These are phyloP conservation scores for Amylocarpus encephaloides DNA, from an alignment of 2,329 filamentous ascomycete genomes.

Conservation along the genomic window DNA sequence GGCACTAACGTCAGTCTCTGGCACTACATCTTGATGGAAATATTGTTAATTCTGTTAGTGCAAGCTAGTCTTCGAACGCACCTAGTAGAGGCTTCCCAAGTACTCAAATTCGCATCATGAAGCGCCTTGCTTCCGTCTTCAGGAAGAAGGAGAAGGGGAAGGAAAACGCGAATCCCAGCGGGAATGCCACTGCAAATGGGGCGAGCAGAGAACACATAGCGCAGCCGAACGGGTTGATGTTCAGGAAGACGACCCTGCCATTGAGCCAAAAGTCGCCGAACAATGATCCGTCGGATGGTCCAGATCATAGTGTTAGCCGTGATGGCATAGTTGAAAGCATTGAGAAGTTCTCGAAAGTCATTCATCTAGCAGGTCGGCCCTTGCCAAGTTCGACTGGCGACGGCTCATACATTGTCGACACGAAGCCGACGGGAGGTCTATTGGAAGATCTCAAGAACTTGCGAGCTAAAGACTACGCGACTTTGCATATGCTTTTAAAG, in stretches of 20 bases:
- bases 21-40: no score
- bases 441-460: conserved; percentile 53
- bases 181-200: not conserved
- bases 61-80: not conserved
- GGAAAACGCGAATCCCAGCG: not conserved
- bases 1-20: no score
- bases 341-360: conserved; percentile 12
- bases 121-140: conserved; percentile 9
- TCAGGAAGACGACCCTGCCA: not conserved
- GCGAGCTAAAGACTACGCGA: conserved; percentile 48
- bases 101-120: not conserved
- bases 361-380: conserved; percentile 52
- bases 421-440: conserved; percentile 43
- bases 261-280: conserved; percentile 2
- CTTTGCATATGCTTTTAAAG: conserved; percentile 52
- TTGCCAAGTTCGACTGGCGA: conserved; percentile 57
- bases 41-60: not conserved
- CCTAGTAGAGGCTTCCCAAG: not conserved
- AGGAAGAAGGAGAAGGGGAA: conserved; percentile 10
- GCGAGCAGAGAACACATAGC: no score
- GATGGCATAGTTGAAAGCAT: conserved; percentile 11
- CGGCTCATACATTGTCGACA: conserved; percentile 48
- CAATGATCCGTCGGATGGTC: conserved; percentile 7
- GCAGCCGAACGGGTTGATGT: no score
- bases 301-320: conserved; percentile 14